Base-by-base conservation (phyloP, 164 flowering plant species). In the Liriodendron chinense region DNA sequence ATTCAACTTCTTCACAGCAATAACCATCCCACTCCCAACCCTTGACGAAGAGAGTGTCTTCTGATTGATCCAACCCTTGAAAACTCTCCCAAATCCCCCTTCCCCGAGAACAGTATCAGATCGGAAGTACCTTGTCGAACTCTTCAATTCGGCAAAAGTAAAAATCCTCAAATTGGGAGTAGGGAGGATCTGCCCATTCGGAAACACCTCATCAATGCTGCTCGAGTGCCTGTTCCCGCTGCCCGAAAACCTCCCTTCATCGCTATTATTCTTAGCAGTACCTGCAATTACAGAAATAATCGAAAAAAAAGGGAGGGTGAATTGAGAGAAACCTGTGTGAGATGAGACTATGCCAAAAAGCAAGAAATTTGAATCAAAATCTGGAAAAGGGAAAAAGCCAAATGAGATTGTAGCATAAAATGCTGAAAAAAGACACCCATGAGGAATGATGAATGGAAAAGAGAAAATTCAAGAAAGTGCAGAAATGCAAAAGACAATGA, bases 51-150 rank as follows among this genome's bases (percentile, higher is more conserved):
- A 76, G 0, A 82, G 75, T 18, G 91, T 84, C 73, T 80, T 89
- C 77, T 89, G 89, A 76, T 90, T 90, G 7, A 92, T 61, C 90
- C 89, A 89, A 28, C 94, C 97, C 69, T 80, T 89, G 78, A 73
- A 92, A 62, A 92, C 97, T 69, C 72, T 86, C 18, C 97, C 93
- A 76, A 90, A 90, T 1, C 91, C 93, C 13, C 97, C 97, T 59
- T 84, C 86, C n/a, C 97, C 97, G 48, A 92, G 71, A 69, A 89
- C 47, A 0, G 82, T 73, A 61, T 88, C 91, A 0, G 88, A 57
- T 50, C 68, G 87, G 82, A 92, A 92, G 72, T 85, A 87, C 75
- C 74, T 87, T 0, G 94, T 89, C 1, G 88, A 88, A 20, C 14
- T 63, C 76, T 78, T 90, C 78, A 92, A 65, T 68, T 92, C 97